Conservation (phyloP, 139 green algal genomes). For the Coccomyxa sp. region DNA sequence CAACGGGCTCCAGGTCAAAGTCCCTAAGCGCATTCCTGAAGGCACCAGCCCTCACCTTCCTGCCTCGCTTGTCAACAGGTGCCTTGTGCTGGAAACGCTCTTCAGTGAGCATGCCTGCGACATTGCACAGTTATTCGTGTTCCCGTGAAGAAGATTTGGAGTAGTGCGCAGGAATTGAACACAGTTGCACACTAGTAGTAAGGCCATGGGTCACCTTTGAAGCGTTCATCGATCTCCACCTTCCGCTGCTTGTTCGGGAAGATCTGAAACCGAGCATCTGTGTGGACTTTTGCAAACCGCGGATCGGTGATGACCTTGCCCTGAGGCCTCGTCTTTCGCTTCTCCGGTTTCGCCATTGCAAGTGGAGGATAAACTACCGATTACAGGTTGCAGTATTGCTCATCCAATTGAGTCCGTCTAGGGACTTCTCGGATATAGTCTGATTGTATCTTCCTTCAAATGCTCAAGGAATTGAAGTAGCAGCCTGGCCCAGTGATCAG, state of each 20-base stretch:
- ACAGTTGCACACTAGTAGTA: background rate
- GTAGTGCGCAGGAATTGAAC: background rate
- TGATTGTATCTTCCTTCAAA: no score
- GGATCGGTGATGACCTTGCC: slow-evolving; percentile 36
- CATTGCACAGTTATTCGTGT: background rate
- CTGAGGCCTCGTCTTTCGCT: background rate
- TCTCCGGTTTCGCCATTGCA: background rate
- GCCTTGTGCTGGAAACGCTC: slow-evolving; percentile 49
- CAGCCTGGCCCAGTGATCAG: no score
- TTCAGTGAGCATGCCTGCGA: slow-evolving; percentile 82
- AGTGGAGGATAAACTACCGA: no score
- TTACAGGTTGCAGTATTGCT: no score
- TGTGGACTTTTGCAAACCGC: slow-evolving; percentile 75
- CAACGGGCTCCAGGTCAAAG: no score
- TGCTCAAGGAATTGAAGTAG: no score
- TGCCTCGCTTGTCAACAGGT: slow-evolving; percentile 78
- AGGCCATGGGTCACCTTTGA: slow-evolving; percentile 45
- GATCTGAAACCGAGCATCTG: slow-evolving; percentile 81
- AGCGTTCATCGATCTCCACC: slow-evolving; percentile 84
- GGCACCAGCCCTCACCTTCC: slow-evolving; percentile 47
- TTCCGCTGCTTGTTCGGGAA: slow-evolving; percentile 67
- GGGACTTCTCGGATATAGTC: no score
- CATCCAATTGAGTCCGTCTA: no score
- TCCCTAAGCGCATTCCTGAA: background rate
- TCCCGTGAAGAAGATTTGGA: background rate